Evolutionary conservation across 2,329 filamentous ascomycete genomes (phyloP), one percentile per base, ranked within the genome.

Genomic region (Pyricularia sp.): DNA sequence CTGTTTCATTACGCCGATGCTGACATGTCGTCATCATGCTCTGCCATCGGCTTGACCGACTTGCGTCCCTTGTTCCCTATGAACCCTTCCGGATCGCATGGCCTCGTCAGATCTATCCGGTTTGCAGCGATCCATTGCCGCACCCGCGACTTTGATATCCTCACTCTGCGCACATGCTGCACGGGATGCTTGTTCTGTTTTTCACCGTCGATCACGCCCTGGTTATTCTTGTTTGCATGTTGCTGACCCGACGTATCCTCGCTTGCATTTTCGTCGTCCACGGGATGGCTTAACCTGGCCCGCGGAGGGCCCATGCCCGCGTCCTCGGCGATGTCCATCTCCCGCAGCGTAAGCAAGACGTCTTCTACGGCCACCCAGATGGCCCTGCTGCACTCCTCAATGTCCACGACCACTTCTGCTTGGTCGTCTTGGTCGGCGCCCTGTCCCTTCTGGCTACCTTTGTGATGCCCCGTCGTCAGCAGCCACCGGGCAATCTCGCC

Each of bases 331-430:
- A 95, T 81, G 10, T 86, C 89, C 92, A 97, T 97, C 69, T 92
- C 89, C 70, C 91, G 88, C 68, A 97, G 81, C 28, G 93, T 89
- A 0, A 83, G 83, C 26, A 97, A 85, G 69, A 94, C 92, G 79
- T 98, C 94, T 63, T 97, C 94, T 0, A 86, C 85, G 69, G 90
- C 83, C 77, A 98, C 97, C 82, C 92, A 97, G 0, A 93, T 97
- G 58, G 86, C 88, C 66, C 86, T 82, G 68, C 92, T 92, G 74
- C 94, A 90, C 69, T 91, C 86, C 65, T 88, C 85, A 12, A 97
- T 82, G 12, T 90, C 90, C 0, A 88, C 80, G 68, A 93, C 79
- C 4, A 81, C 75, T 74, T 87, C 81, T 2, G 59, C 12, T 10
- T 26, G 23, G 17, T 31, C 28, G 11, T 55, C 50, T 4, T 12